These are phyloP conservation scores for Castanea mollissima DNA, from an alignment of 306 rosid species.

Conservation along the genomic window DNA sequence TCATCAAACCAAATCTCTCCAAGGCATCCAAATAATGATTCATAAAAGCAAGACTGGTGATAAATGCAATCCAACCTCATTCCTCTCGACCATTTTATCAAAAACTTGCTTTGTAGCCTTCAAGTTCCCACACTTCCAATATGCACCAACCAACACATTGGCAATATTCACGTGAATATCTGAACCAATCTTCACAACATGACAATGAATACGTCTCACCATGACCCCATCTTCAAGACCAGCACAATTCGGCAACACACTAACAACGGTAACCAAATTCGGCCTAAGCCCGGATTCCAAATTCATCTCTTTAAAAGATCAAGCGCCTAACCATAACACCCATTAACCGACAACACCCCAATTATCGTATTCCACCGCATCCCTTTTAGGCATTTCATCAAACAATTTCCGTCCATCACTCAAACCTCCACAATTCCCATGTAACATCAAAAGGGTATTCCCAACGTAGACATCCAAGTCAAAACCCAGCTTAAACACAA, in stretches of 20 bases:
- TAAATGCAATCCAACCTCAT: constrained; percentile 80
- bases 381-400: constrained; percentile 76
- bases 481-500: constrained; percentile 60
- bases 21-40: constrained; percentile 47
- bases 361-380: constrained; percentile 74
- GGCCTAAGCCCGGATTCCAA: constrained; percentile 35
- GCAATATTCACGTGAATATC: constrained; percentile 45
- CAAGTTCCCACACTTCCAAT: constrained; percentile 73
- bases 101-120: constrained; percentile 59
- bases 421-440: constrained; percentile 50
- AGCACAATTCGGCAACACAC: constrained; percentile 61
- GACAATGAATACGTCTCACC: constrained; percentile 60
- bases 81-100: constrained; percentile 57
- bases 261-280: constrained; percentile 58
- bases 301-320: constrained; percentile 41
- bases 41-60: constrained; percentile 62
- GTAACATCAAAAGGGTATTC: constrained; percentile 65
- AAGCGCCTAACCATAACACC: constrained; percentile 40
- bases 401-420: constrained; percentile 51
- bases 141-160: constrained; percentile 72
- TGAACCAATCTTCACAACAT: constrained; percentile 70
- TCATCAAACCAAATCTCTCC: constrained; percentile 57
- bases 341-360: constrained; percentile 59
- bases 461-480: constrained; percentile 69
- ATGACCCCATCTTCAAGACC: constrained; percentile 45